A percentile compares a stretch with the other conserved stretches of the same genome.
Conservation (phyloP, 345 rosid species). For the Gossypium australe region DNA sequence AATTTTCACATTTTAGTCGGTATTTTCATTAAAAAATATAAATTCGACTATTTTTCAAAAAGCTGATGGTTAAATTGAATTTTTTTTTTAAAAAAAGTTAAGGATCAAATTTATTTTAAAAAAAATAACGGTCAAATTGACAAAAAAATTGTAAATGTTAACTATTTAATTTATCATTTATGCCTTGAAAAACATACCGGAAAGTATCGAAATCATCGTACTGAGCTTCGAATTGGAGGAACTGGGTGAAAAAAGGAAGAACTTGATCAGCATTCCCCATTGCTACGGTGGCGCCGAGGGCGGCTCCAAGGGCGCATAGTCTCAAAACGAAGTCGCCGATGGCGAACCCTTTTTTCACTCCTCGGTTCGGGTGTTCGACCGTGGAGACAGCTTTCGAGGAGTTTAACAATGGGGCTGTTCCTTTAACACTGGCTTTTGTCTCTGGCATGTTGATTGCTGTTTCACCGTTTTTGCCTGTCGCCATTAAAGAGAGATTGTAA, state of each 20-base stretch:
- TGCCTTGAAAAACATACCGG: neutral
- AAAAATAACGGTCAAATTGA: no score
- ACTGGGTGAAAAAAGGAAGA: conserved; percentile 65
- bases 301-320: conserved; percentile 32
- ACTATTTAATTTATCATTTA: no score
- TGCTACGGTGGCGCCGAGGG: conserved; percentile 35
- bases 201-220: conserved; percentile 36
- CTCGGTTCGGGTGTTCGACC: conserved; percentile 3
- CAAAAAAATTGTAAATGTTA: no score
- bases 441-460: conserved; percentile 15
- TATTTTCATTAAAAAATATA: no score
- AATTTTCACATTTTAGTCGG: fast-evolving
- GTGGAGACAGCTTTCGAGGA: conserved; percentile 4
- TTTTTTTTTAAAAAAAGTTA: no score
- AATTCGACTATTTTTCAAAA: no score
- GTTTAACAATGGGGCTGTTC: conserved; percentile 15
- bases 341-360: conserved; percentile 39
- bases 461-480: neutral
- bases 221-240: conserved; percentile 56
- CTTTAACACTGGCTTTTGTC: conserved; percentile 19
- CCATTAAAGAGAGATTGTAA: neutral
- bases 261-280: conserved; percentile 40
- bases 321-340: conserved; percentile 44
- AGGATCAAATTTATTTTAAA: no score
- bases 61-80: fast-evolving